phyloP scores from a whole-genome alignment of 306 rosid genomes.

The Quillaja saponaria region DNA sequence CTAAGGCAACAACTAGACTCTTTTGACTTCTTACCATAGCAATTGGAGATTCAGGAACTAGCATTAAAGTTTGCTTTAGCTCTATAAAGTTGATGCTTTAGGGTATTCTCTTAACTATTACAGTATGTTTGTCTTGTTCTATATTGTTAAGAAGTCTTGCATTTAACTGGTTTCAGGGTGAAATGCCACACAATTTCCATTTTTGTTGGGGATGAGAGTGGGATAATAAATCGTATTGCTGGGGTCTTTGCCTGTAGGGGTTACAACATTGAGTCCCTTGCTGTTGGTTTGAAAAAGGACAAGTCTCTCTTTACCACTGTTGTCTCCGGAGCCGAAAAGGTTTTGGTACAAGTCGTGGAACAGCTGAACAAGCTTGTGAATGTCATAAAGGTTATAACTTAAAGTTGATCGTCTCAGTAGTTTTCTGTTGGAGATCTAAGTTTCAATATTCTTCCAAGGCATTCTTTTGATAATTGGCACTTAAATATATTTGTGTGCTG shows the following conservation, averaged over 20 bases:
- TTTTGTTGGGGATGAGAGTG: slow-evolving; percentile 72
- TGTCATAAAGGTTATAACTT: slow-evolving; percentile 46
- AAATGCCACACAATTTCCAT: slow-evolving; percentile 59
- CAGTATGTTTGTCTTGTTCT: background rate
- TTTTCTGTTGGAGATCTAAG: background rate
- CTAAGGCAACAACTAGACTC: no score
- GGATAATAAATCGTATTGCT: slow-evolving; percentile 65
- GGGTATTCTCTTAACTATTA: background rate
- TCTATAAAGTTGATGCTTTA: background rate
- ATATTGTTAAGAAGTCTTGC: background rate
- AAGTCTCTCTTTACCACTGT: slow-evolving; percentile 66
- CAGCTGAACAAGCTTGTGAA: slow-evolving; percentile 67
- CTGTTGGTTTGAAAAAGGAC: slow-evolving; percentile 64
- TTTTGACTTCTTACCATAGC: no score
- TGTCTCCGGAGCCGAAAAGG: slow-evolving; percentile 54
- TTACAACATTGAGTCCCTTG: slow-evolving; percentile 66
- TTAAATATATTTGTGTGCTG: background rate
- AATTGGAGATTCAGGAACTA: no score
- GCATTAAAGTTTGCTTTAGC: no score
- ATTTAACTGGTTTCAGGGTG: slow-evolving; percentile 42
- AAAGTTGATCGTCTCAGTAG: background rate
- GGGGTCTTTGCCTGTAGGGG: slow-evolving; percentile 71
- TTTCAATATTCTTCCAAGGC: background rate
- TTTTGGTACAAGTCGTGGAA: slow-evolving; percentile 58
- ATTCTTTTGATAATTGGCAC: background rate